Evolutionary conservation across 495 filamentous ascomycete species (phyloP), one percentile per base, ranked within the genome.

Genomic region (Lophium mytilinum): DNA sequence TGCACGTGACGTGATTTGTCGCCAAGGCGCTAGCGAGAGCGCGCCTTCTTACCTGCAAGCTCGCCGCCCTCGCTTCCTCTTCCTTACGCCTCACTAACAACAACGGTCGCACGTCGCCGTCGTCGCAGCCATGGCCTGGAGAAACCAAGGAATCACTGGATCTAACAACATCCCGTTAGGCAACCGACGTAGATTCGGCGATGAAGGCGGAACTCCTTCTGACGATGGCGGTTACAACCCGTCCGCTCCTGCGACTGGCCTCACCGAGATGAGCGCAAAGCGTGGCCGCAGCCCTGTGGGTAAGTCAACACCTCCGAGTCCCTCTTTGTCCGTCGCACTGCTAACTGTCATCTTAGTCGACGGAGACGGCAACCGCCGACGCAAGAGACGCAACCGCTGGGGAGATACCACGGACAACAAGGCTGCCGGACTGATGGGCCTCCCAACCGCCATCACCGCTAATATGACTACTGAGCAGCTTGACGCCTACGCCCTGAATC

Each of bases 361-460:
- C 36, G 14, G 61, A 12, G 89, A 94, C 75, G 90, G 87, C 47
- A 75, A 81, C 48, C 85, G 84, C 69, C 81, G 83, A 62, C 90
- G 93, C 74, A 96, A 95, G 83, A 97, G 95, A 83, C 83, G 89
- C 65, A 97, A 96, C 75, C 87, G 93, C 64, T 99, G 93, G 93
- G 93, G 93, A 55, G 90, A 96, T 66, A 87, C 84, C 55, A 85
- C 87, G 55, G 92, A 96, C 72, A 99, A 99, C 76, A 96, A 96
- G 78, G 92, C 93, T 18, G 93, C 90, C 55, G 93, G 93, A 57
- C 78, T 98, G 53, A 96, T 98, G 91, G 93, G 94, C 57, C 81
- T 98, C 67, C 89, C 93, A 35, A 96, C 92, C 15, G 86, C 90
- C 71, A 96, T 98, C 75, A 86, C 88, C 71, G 89, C 89, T 47